Evolutionary conservation across 345 rosid species (phyloP), one percentile per base, ranked within the genome.

Genomic region (Eucalyptus sp.): DNA sequence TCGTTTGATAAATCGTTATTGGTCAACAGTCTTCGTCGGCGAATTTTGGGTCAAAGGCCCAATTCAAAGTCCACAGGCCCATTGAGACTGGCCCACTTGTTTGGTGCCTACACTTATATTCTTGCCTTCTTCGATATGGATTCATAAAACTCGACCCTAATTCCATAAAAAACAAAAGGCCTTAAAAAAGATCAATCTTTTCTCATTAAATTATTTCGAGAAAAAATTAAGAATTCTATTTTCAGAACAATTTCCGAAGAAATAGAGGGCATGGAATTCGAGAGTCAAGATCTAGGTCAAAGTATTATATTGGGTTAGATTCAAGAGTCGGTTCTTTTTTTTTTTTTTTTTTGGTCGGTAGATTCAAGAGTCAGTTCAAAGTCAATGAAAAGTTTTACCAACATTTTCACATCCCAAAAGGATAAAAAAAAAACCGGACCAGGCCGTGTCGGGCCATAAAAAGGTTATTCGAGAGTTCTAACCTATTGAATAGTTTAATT

Each of bases 351-450:
- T 37, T 3, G 41, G 41, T 41, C 41, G 41, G 41, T 76, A 5
- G 83, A 76, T 41, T 20, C 13, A 2, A 76, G 27, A 41, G 15
- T 76, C 48, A 41, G 22, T 76, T 76, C 84, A 41, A 76, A 76
- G 84, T 76, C 29, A 22, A 76, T 41, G 27, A 41, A 76, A 41
- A 5, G 29, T 41, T 20, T 37, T 10, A 44, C 29, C 43, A 76
- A 13, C 48, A 52, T 52, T 41, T 76, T 13, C 48, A 41, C 33
- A 6, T 16, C 15, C 14, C 10, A 17, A 68, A 33, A 37, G 4
- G 3, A 31, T 8, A 18, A 5, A 10, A 5, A 37, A 17, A 68
- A 33, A 13, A 15, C 0, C 0, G 7, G 13, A 24, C 6, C 2
- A 1, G 22, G 41, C 8, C 68, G 4, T 29, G 24, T 71, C 81